Evolutionary conservation across 2,329 filamentous ascomycete genomes (phyloP).

Genomic region (Coniosporium tulheliwenetii): DNA sequence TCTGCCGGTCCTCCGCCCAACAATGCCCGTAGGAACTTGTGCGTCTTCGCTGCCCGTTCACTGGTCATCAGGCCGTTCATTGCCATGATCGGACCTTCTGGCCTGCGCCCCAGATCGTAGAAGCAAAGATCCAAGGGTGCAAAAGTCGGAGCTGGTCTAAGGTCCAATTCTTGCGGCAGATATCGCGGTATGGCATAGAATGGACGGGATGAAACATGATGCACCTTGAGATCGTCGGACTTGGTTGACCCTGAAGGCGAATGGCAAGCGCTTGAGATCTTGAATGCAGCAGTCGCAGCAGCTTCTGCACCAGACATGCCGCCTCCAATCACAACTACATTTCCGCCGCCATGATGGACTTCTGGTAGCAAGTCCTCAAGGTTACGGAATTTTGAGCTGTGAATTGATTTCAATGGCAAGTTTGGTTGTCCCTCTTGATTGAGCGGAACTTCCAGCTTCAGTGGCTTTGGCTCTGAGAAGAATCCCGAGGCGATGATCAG

Average conservation of each 20-base stretch:
- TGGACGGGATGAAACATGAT: conserved; percentile 54
- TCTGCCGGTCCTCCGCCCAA: conserved; percentile 30
- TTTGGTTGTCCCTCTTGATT: conserved; percentile 6
- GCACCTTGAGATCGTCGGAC: conserved; percentile 34
- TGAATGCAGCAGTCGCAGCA: conserved; percentile 53
- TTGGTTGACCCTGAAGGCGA: conserved; percentile 22
- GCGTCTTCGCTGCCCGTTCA: conserved; percentile 38
- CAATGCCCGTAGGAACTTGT: conserved; percentile 30
- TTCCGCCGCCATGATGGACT: conserved; percentile 26
- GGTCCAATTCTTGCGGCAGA: conserved; percentile 20
- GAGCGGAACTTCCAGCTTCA: conserved; percentile 31
- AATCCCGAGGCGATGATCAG: conserved; percentile 62
- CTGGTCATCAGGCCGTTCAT: conserved; percentile 47
- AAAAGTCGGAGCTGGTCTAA: conserved; percentile 39
- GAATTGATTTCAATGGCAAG: conserved; percentile 23
- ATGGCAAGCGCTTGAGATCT: conserved; percentile 49
- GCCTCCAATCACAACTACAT: conserved; percentile 60
- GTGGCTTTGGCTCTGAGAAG: conserved; percentile 48
- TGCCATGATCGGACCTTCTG: conserved; percentile 41
- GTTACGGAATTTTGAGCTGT: conserved; percentile 52
- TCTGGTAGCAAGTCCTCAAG: conserved; percentile 21
- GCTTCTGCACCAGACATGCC: conserved; percentile 75
- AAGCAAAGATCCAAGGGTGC: conserved; percentile 57
- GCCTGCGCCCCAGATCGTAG: conserved; percentile 52
- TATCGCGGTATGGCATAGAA: conserved; percentile 54